Percentiles rank a stretch among this genome's conserved stretches.
Conservation (phyloP, 192 early-diverging fungal genomes). For the Coemansia sp. region DNA sequence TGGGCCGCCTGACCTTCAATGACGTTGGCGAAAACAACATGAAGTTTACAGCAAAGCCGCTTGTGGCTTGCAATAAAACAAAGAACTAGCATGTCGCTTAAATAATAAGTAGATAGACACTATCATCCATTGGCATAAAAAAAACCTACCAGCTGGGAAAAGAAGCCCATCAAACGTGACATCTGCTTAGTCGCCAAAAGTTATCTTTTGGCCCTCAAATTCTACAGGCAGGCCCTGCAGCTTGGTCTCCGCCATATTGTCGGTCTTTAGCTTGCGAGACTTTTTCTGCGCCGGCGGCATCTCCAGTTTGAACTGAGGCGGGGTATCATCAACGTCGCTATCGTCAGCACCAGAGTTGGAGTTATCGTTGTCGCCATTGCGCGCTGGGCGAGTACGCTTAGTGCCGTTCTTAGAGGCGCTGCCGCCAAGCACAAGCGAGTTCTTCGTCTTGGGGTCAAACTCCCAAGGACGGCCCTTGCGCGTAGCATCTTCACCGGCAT, state of each 20-base stretch:
- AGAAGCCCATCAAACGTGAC: not conserved
- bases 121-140: no score
- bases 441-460: constrained; percentile 44
- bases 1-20: not conserved
- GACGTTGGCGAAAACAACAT: constrained; percentile 4
- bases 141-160: not conserved
- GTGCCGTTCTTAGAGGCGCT: not conserved
- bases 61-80: not conserved
- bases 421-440: constrained; percentile 4
- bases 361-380: constrained; percentile 28
- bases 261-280: constrained; percentile 39
- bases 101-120: no score
- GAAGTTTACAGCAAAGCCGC: not conserved
- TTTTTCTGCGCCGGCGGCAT: constrained; percentile 11
- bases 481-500: constrained; percentile 69
- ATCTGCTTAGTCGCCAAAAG: constrained; percentile 58
- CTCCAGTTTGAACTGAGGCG: not conserved
- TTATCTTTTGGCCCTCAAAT: constrained; percentile 72
- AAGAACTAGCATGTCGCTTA: not conserved
- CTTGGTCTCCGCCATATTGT: constrained; percentile 56
- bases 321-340: constrained; percentile 9
- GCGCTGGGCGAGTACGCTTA: constrained; percentile 21
- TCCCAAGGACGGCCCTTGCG: constrained; percentile 68
- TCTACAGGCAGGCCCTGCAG: constrained; percentile 55
- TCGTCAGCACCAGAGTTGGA: constrained; percentile 17